phyloP scores from a whole-genome alignment of 1,139 yeast genomes.

The Entelexis paramagnoliae region DNA sequence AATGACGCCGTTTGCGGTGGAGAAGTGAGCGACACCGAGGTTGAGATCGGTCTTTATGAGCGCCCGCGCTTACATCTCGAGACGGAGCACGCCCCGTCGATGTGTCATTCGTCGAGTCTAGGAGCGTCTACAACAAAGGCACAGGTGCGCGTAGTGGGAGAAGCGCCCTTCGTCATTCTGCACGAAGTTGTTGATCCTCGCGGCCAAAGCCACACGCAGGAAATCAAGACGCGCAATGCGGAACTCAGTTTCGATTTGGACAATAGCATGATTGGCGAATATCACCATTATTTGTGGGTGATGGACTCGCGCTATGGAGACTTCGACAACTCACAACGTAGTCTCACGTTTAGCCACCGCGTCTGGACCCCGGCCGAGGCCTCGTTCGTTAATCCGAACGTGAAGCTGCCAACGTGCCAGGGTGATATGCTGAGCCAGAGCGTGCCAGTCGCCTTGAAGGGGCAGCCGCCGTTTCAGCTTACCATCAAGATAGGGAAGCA shows the following conservation, averaged over 20 bases:
- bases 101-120: slow-evolving; percentile 4
- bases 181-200: slow-evolving; percentile 21
- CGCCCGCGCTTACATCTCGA: slow-evolving; percentile 20
- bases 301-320: slow-evolving; percentile 40
- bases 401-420: slow-evolving; percentile 39
- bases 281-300: slow-evolving; percentile 22
- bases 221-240: not conserved
- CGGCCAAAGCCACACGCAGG: slow-evolving; percentile 14
- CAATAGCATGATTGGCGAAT: slow-evolving; percentile 15
- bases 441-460: slow-evolving; percentile 38
- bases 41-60: slow-evolving; percentile 18
- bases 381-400: slow-evolving; percentile 41
- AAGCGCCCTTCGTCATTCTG: slow-evolving; percentile 23
- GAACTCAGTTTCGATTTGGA: slow-evolving; percentile 6
- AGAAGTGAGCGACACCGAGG: slow-evolving; percentile 15
- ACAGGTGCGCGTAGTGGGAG: slow-evolving; percentile 15
- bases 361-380: slow-evolving; percentile 33
- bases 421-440: slow-evolving; percentile 27
- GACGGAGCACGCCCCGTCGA: not conserved
- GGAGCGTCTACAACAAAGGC: not conserved
- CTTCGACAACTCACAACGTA: slow-evolving; percentile 30
- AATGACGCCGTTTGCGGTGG: slow-evolving; percentile 23
- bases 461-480: slow-evolving; percentile 55
- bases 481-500: slow-evolving; percentile 24
- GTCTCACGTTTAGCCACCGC: slow-evolving; percentile 44